Evolutionary conservation across 1,284 basidiomycete genomes (phyloP).

Genomic region (Sporisorium reilianum): DNA sequence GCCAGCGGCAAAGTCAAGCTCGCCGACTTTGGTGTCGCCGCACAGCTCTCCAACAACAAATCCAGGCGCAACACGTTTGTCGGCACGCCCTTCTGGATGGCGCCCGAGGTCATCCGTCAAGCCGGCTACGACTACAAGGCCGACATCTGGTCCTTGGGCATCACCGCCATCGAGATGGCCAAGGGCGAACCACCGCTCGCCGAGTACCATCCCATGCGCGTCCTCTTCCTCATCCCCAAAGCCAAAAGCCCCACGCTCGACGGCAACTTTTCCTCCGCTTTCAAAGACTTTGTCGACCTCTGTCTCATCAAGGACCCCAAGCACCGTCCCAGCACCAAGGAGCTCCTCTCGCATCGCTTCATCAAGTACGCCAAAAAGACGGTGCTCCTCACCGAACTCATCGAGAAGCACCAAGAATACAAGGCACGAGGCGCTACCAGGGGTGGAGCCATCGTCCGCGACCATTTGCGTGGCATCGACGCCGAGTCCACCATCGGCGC

Average conservation of each 20-base stretch:
- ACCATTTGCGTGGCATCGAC: constrained; percentile 50
- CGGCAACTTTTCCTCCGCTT: constrained; percentile 82
- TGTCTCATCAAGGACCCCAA: constrained; percentile 94
- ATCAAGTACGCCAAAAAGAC: constrained; percentile 84
- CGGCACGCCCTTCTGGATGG: constrained; percentile 95
- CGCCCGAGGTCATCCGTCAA: constrained; percentile 95
- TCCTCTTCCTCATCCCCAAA: constrained; percentile 72
- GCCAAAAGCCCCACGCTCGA: constrained; percentile 90
- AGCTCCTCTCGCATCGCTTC: constrained; percentile 91
- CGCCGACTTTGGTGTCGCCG: constrained; percentile 95
- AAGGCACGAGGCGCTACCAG: constrained; percentile 60
- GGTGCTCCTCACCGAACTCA: constrained; percentile 83
- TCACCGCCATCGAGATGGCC: constrained; percentile 71
- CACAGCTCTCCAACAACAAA: constrained; percentile 81
- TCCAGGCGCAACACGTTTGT: constrained; percentile 93
- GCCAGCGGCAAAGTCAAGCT: constrained; percentile 93
- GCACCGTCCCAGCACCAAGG: constrained; percentile 88
- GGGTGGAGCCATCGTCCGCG: constrained; percentile 52
- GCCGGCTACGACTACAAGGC: constrained; percentile 76
- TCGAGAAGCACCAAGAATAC: constrained; percentile 73
- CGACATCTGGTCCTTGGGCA: constrained; percentile 72
- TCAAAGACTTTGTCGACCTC: constrained; percentile 90
- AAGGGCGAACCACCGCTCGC: constrained; percentile 71
- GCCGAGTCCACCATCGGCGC: constrained; percentile 45
- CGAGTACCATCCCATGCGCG: constrained; percentile 72